These are phyloP conservation scores for Cucurbita ficifolia DNA, from an alignment of 306 rosid species.

Conservation along the genomic window DNA sequence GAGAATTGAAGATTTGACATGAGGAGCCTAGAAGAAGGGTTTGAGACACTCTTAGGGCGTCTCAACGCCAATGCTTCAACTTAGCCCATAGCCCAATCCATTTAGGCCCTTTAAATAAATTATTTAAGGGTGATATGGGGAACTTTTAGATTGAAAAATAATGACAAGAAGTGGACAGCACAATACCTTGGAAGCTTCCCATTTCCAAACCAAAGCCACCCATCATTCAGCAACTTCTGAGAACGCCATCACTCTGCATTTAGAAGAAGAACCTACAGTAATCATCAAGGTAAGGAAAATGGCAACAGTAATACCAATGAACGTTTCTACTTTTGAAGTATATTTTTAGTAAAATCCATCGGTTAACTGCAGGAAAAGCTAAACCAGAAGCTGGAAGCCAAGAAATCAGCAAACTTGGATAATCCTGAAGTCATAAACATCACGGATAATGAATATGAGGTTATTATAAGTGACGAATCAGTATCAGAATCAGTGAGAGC, in stretches of 20 bases:
- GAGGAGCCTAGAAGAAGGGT: too few species aligned
- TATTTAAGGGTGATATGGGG: too few species aligned
- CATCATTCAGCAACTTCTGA: constrained; percentile 16
- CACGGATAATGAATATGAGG: constrained; percentile 14
- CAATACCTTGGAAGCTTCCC: too few species aligned
- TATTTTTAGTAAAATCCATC: not conserved
- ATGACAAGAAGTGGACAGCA: too few species aligned
- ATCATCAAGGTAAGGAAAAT: not conserved
- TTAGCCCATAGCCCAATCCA: too few species aligned
- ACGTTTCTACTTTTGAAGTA: not conserved
- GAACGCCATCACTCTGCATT: constrained; percentile 39
- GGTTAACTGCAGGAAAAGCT: not conserved
- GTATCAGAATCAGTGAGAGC: constrained; percentile 27
- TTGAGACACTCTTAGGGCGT: too few species aligned
- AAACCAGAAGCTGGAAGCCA: constrained; percentile 5
- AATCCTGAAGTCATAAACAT: constrained; percentile 10
- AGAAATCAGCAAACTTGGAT: not conserved
- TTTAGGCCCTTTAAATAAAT: too few species aligned
- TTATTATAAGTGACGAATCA: constrained; percentile 19
- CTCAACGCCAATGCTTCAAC: too few species aligned
- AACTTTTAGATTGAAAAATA: too few species aligned
- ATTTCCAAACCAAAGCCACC: too few species aligned
- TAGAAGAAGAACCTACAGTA: constrained; percentile 31
- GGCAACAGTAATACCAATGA: not conserved
- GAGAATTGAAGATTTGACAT: too few species aligned